Conservation (phyloP, 768 basidiomycete genomes). For the Mycena haematopus region DNA sequence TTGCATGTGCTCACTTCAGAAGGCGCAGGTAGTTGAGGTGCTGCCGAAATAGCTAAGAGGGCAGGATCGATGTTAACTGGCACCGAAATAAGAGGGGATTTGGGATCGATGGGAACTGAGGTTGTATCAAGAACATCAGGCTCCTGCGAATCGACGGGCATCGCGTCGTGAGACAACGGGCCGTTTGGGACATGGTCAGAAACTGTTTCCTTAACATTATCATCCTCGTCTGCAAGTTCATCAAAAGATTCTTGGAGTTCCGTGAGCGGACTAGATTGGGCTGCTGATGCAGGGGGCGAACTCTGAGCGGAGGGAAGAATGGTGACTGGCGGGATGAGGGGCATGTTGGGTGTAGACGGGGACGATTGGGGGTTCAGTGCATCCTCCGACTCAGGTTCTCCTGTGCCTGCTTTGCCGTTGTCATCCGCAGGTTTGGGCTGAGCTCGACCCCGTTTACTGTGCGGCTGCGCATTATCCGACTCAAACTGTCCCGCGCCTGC, state of each 20-base stretch:
- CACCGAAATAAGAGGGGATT: neutral
- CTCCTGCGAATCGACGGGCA: neutral
- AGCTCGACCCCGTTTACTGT: slow-evolving; percentile 45
- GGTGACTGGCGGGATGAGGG: slow-evolving; percentile 17
- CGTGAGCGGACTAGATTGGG: slow-evolving; percentile 3
- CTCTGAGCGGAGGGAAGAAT: slow-evolving; percentile 3
- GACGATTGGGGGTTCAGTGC: slow-evolving; percentile 8
- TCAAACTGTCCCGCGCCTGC: slow-evolving; percentile 17
- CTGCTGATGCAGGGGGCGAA: neutral
- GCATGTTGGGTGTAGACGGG: neutral
- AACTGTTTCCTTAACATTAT: neutral
- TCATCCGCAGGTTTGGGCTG: neutral
- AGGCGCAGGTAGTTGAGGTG: neutral
- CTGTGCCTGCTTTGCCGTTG: neutral
- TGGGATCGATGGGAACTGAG: neutral
- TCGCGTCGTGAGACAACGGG: slow-evolving; percentile 7
- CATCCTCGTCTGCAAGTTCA: slow-evolving; percentile 8
- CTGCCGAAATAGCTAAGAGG: neutral
- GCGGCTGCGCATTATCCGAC: slow-evolving; percentile 25
- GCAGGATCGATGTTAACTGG: slow-evolving; percentile 1
- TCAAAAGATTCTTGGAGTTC: slow-evolving; percentile 1
- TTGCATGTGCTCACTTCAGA: neutral
- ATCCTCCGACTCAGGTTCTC: slow-evolving; percentile 28
- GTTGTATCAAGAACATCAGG: neutral
- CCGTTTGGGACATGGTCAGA: neutral